Base-by-base conservation (phyloP, 129 eudicot genomes). In the Tagetes erecta region DNA sequence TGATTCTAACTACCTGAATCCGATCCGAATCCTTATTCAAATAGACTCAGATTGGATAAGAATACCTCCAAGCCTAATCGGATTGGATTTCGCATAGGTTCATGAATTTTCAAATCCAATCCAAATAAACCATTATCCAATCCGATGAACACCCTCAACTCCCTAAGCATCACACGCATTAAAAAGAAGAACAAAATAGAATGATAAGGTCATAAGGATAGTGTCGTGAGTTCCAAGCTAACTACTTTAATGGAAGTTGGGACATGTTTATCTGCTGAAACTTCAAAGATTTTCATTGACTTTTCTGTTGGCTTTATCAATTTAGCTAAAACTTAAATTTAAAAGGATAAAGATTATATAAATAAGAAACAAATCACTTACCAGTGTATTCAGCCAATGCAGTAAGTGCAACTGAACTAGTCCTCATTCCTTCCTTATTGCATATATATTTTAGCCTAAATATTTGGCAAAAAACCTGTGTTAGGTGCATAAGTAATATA, bases 361-460 rank as follows among this genome's bases (percentile, higher is more conserved):
- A 65, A 34, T 14, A 27, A 58, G 14, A 31, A 14, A 37, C 59
- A 64, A 44, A 8, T 14, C 55, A 78, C 84, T 76, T 74, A 88
- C 98, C 98, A 2, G 98, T 90, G 82, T 88, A 88, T 80, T 86
- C 92, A 37, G 98, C 97, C 66, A 93, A 84, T 57, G 95, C 92
- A 70, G 97, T 77, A 50, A 93, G 91, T 72, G 97, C 91, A 50
- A 90, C 74, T 67, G 98, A 93, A 78, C 86, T 88, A n/a, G 96
- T 79, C 84, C 85, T 86, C 86, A 88, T 80, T 72, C 91, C 87
- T 84, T 93, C 98, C 82, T 82, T 88, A 68, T 78, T 88, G 74
- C 98, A 93, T 77, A 93, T 90, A 77, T 83, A 90, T 74, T 90
- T 93, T 49, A 93, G 94, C 89, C 98, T 93, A 74, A 72, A 79